A percentile compares a stretch with the other conserved stretches of the same genome.
phyloP scores from a whole-genome alignment of 1,139 yeast species.

The Saccharomycopsis phalli region DNA sequence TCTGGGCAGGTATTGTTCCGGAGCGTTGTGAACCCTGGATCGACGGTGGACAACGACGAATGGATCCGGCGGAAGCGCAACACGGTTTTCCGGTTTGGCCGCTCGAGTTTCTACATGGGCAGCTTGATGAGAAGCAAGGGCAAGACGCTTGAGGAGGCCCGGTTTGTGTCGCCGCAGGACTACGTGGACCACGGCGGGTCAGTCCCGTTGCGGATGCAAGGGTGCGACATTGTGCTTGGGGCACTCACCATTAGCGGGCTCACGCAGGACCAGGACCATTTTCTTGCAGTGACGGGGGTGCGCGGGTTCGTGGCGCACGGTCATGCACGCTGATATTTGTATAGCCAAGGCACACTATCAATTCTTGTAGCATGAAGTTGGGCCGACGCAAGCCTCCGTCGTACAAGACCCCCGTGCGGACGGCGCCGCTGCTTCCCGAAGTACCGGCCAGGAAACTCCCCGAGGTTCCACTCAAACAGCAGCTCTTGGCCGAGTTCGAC shows the following conservation, averaged over 20 bases:
- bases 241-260: slow-evolving; percentile 9
- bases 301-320: not conserved
- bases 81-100: slow-evolving; percentile 39
- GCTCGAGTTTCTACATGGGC: slow-evolving; percentile 43
- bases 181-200: slow-evolving; percentile 8
- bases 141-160: slow-evolving; percentile 21
- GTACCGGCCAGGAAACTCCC: slow-evolving; percentile 3
- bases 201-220: slow-evolving; percentile 3
- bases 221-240: not conserved
- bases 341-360: no score
- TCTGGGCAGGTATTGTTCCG: slow-evolving; percentile 43
- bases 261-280: slow-evolving; percentile 9
- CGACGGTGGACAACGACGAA: slow-evolving; percentile 41
- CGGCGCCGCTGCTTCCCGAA: not conserved
- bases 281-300: not conserved
- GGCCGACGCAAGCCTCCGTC: no score
- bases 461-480: slow-evolving; percentile 10
- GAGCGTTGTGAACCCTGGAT: slow-evolving; percentile 33
- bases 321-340: no score
- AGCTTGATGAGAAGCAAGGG: slow-evolving; percentile 30
- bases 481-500: slow-evolving; percentile 8
- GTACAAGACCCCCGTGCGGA: no score
- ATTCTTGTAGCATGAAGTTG: no score
- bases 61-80: slow-evolving; percentile 46
- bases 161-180: slow-evolving; percentile 1